phyloP scores from a whole-genome alignment of 306 rosid species.

The Quercus gilva region DNA sequence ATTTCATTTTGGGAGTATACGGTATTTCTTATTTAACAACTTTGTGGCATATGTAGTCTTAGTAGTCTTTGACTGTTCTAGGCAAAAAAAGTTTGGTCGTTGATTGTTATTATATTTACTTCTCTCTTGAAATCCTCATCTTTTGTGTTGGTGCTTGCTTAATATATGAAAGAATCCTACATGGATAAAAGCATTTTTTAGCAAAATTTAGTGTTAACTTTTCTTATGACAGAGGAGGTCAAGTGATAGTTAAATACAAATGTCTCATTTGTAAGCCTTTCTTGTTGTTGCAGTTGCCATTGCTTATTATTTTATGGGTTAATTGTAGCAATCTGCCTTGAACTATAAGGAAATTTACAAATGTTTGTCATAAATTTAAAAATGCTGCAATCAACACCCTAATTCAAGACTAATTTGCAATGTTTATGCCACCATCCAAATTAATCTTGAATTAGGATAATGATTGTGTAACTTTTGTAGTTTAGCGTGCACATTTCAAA shows the following conservation, averaged over 20 bases:
- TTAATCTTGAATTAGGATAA: no score
- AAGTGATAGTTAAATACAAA: neutral
- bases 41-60: neutral
- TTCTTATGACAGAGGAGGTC: neutral
- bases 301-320: neutral
- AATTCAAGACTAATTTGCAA: no score
- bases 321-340: no score
- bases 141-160: neutral
- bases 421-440: no score
- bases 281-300: neutral
- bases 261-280: neutral
- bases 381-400: no score
- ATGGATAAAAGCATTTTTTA: neutral
- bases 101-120: neutral
- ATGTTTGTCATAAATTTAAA: no score
- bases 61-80: neutral
- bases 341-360: no score
- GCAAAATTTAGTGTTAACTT: neutral
- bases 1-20: neutral
- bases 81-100: neutral
- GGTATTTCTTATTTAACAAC: neutral
- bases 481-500: no score
- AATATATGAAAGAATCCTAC: neutral
- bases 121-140: neutral
- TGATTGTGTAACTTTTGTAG: no score